Evolutionary conservation across 225 moss, liverwort and hornwort species (phyloP).

Genomic region (Marchantia paleacea): DNA sequence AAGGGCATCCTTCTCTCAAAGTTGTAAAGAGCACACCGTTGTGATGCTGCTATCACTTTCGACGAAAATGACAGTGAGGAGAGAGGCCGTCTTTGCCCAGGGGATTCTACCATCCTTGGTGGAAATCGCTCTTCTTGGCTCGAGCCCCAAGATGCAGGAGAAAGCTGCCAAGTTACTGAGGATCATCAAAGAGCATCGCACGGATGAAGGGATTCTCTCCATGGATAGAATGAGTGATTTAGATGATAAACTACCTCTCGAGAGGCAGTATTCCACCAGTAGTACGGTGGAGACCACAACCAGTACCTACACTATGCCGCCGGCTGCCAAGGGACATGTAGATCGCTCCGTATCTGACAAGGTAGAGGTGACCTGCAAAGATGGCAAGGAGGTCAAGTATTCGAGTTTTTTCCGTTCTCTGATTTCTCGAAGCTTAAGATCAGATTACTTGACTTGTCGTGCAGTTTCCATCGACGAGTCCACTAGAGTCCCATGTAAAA

Average conservation of each 20-base stretch:
- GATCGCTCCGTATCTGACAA: constrained; percentile 30
- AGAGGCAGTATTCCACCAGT: constrained; percentile 32
- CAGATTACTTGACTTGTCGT: constrained; percentile 36
- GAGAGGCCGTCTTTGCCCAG: constrained; percentile 46
- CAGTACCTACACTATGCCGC: constrained; percentile 3
- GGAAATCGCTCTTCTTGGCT: constrained; percentile 48
- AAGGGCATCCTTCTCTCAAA: constrained; percentile 38
- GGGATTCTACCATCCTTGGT: constrained; percentile 47
- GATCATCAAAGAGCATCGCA: constrained; percentile 49
- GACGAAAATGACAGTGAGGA: constrained; percentile 34
- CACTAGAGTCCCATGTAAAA: constrained; percentile 26
- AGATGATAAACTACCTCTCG: constrained; percentile 21
- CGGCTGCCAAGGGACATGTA: constrained; percentile 27
- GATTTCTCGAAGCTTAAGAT: constrained; percentile 35
- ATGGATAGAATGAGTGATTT: constrained; percentile 30
- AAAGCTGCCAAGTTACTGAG: constrained; percentile 42
- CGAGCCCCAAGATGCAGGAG: constrained; percentile 44
- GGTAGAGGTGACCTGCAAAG: constrained; percentile 5
- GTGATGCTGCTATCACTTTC: constrained; percentile 42
- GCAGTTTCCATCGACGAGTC: constrained; percentile 32
- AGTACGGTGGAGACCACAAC: constrained; percentile 35
- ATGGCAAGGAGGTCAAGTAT: constrained; percentile 29
- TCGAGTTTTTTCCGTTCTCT: constrained; percentile 30
- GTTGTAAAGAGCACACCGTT: constrained; percentile 48
- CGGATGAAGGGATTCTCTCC: constrained; percentile 47